Conservation (phyloP, 2,329 filamentous ascomycete genomes). For the Penicillium rolfsii region DNA sequence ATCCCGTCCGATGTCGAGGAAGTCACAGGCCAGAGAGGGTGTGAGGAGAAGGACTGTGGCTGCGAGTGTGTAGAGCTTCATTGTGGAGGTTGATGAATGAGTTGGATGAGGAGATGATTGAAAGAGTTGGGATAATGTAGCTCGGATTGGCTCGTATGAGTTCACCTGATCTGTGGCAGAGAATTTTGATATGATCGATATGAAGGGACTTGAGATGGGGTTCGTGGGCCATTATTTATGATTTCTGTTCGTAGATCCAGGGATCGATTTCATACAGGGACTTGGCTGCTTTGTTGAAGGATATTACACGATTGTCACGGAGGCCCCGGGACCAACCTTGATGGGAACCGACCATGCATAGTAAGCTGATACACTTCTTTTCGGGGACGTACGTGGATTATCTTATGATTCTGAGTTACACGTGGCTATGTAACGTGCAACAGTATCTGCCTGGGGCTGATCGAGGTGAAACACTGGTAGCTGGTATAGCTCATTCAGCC, state of each 20-base stretch:
- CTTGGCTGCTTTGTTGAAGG: not conserved
- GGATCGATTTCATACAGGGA: not conserved
- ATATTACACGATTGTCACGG: slow-evolving; percentile 2
- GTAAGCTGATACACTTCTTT: not conserved
- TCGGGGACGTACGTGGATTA: not conserved
- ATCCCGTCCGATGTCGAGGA: slow-evolving; percentile 12
- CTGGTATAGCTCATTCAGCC: not conserved
- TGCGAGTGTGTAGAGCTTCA: not conserved
- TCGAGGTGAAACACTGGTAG: not conserved
- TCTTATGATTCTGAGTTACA: not conserved
- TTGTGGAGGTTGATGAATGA: not conserved
- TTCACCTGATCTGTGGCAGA: too few species aligned
- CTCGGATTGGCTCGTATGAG: not conserved
- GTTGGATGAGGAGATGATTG: not conserved
- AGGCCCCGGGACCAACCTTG: not conserved
- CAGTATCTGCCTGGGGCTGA: not conserved
- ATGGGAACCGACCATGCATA: not conserved
- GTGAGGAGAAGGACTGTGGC: not conserved
- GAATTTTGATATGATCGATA: not conserved
- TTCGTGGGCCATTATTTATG: not conserved
- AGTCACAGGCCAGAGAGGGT: slow-evolving; percentile 5
- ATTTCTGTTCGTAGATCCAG: not conserved
- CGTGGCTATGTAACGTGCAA: slow-evolving; percentile 2
- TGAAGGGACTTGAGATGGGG: not conserved
- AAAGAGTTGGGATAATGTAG: not conserved